phyloP scores from a whole-genome alignment of 352 stramenopile species.

The Phytopythium ostracodes region DNA sequence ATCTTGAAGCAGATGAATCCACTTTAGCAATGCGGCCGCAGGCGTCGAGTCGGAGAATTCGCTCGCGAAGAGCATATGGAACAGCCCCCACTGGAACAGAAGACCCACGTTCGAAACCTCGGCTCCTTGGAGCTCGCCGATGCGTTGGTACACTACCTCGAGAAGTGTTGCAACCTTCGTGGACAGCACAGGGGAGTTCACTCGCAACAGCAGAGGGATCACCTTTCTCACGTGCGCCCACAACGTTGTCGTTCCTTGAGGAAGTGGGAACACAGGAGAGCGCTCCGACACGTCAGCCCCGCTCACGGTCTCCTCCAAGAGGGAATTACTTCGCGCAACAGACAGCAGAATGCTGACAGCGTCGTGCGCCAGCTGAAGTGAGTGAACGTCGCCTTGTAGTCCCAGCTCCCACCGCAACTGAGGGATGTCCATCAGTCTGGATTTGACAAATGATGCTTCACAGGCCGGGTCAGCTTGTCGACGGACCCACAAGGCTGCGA shows the following conservation, averaged over 20 bases:
- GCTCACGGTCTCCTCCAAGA: slow-evolving; percentile 23
- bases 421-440: slow-evolving; percentile 52
- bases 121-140: slow-evolving; percentile 22
- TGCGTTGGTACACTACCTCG: slow-evolving; percentile 55
- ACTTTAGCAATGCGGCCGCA: slow-evolving; percentile 63
- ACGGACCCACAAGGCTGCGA: slow-evolving; percentile 27
- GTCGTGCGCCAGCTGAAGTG: slow-evolving; percentile 65
- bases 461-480: slow-evolving; percentile 32
- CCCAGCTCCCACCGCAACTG: slow-evolving; percentile 80
- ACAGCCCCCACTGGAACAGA: slow-evolving; percentile 67
- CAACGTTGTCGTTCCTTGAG: slow-evolving; percentile 45
- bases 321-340: slow-evolving; percentile 57
- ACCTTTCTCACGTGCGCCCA: slow-evolving; percentile 44
- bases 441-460: slow-evolving; percentile 19
- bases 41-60: slow-evolving; percentile 45
- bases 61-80: slow-evolving; percentile 67
- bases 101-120: slow-evolving; percentile 28
- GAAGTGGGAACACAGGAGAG: slow-evolving; percentile 49
- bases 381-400: slow-evolving; percentile 40
- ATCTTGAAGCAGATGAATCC: slow-evolving; percentile 53
- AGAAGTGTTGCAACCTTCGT: slow-evolving; percentile 56
- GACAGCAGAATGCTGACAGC: slow-evolving; percentile 58
- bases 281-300: slow-evolving; percentile 3
- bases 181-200: slow-evolving; percentile 42
- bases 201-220: slow-evolving; percentile 47